Conservation (phyloP, 2,329 filamentous ascomycete species). For the Neocucurbitaria cava region DNA sequence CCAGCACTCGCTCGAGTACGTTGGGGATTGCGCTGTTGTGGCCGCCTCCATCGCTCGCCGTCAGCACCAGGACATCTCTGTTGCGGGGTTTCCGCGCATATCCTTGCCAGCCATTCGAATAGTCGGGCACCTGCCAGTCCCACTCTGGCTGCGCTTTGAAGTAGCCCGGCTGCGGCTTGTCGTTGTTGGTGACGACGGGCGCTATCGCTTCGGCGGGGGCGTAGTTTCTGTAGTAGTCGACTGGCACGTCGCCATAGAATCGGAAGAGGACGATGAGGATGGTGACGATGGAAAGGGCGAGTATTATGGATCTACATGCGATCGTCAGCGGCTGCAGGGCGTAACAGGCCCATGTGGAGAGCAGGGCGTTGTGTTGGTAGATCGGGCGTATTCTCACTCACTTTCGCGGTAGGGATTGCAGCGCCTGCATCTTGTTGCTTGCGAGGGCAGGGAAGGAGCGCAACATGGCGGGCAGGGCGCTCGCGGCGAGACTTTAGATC, state of each 20-base stretch:
- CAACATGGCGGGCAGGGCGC: background rate
- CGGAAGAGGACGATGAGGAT: constrained; percentile 30
- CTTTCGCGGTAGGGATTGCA: constrained; percentile 17
- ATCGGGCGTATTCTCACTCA: constrained; percentile 1
- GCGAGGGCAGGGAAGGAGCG: constrained; percentile 4
- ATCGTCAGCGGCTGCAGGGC: constrained; percentile 5
- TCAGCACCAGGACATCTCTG: constrained; percentile 48
- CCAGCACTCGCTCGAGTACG: constrained; percentile 41
- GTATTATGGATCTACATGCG: constrained; percentile 25
- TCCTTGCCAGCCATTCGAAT: constrained; percentile 33
- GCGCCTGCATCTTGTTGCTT: constrained; percentile 9
- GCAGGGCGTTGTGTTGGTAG: background rate
- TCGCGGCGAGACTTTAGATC: background rate
- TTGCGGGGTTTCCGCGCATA: constrained; percentile 43
- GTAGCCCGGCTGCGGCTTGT: constrained; percentile 35
- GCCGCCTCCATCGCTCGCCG: constrained; percentile 50
- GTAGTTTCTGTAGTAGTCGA: constrained; percentile 36
- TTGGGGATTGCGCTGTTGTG: constrained; percentile 52
- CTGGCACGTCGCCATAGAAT: constrained; percentile 34
- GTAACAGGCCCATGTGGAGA: background rate
- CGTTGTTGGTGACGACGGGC: constrained; percentile 26
- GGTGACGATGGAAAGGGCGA: constrained; percentile 25
- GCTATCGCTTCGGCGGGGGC: constrained; percentile 22
- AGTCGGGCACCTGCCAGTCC: constrained; percentile 38
- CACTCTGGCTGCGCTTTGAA: constrained; percentile 43